Evolutionary conservation across 495 filamentous ascomycete genomes (phyloP).

Genomic region (Pseudomonodictys pantanalensis): DNA sequence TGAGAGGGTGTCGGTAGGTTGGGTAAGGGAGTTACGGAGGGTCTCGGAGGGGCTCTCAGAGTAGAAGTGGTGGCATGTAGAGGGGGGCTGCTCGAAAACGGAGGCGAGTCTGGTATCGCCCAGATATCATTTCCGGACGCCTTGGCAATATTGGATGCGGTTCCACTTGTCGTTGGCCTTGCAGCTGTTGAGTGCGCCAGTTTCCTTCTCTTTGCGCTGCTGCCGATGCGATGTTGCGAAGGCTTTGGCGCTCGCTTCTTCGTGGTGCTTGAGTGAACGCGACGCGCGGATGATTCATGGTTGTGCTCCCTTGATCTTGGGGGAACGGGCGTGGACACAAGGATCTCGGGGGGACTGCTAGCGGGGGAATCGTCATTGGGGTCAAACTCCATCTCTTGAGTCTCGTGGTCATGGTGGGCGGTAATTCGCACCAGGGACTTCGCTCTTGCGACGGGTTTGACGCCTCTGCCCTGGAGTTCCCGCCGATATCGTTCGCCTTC

Average conservation of each 20-base stretch:
- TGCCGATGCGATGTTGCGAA: background rate
- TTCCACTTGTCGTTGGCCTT: background rate
- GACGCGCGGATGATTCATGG: background rate
- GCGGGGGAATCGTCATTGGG: slow-evolving; percentile 5
- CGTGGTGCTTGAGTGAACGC: background rate
- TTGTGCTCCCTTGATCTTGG: background rate
- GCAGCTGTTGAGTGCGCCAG: background rate
- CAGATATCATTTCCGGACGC: slow-evolving; percentile 1
- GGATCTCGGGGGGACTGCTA: slow-evolving; percentile 5
- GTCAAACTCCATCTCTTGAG: slow-evolving; percentile 28
- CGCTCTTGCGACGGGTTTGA: slow-evolving; percentile 31
- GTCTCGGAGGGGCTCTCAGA: background rate
- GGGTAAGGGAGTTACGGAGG: background rate
- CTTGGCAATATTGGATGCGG: background rate
- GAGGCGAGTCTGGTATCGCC: slow-evolving; percentile 16
- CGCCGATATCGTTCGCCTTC: slow-evolving; percentile 38
- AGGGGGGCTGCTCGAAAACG: slow-evolving; percentile 20
- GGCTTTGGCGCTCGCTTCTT: background rate
- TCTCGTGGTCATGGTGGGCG: slow-evolving; percentile 5
- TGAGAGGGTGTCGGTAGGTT: slow-evolving; percentile 18
- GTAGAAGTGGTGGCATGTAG: background rate
- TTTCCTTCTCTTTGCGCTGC: background rate
- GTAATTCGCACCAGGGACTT: slow-evolving; percentile 8
- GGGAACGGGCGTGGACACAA: background rate
- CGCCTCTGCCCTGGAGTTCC: slow-evolving; percentile 34